Base-by-base conservation (phyloP, 306 rosid species). In the Calophaca sinica region DNA sequence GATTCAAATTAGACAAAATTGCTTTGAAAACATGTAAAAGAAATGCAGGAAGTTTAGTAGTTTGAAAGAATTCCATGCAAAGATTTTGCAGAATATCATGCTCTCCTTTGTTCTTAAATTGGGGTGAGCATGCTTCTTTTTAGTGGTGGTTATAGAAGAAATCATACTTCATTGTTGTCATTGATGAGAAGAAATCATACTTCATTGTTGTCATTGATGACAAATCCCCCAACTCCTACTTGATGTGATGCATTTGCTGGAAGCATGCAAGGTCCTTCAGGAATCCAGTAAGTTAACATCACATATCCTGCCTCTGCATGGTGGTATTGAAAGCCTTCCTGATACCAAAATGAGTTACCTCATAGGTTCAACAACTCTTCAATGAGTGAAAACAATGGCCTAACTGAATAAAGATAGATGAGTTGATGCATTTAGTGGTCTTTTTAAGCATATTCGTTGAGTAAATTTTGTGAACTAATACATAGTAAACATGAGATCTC, bases 221-320 rank as follows among this genome's bases (percentile, higher is more conserved):
- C 96, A 48, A 94, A 91, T 77, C 99, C 97, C 11, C 99, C 99
- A 54, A 94, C 83, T 75, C 99, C 99, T 33, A 94, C 99, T 86
- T 86, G 96, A 75, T 94, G 99, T 12, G 99, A 90, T 3, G 99
- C 99, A 74, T 94, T 94, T 4, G 87, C 86, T 31, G 99, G 99
- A 81, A 94, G 96, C 97, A 91, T 82, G 81, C 88, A 86, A 62
- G 96, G 99, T 61, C 94, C 97, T 10, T 91, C 96, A 1, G 98
- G 98, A 73, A 94, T 87, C 99, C 99, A 94, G 72, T 83, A 87
- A 15, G 99, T 94, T 80, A 94, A 76, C 99, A 94, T 94, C 84
- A 94, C 84, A 68, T 94, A 88, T 10, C 94, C 93, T 77, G 90
- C 88, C 55, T 94, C 93, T 0, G 99, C 99, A 54, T 94, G 99